Evolutionary conservation across 2,329 filamentous ascomycete species (phyloP).

Genomic region (Sarocladium oryzae): DNA sequence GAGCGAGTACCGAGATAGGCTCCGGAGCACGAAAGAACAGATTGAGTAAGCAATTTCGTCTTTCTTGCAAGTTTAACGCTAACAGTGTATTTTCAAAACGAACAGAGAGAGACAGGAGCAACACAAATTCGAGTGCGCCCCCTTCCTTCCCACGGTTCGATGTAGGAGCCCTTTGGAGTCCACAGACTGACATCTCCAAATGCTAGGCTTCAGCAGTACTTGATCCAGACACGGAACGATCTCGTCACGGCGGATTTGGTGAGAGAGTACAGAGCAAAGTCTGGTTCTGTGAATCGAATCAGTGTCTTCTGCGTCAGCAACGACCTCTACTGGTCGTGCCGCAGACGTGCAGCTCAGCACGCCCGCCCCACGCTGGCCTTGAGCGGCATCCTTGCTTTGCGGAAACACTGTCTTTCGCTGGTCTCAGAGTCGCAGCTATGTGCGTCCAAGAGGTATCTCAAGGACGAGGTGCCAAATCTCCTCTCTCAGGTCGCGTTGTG

Average conservation of each 20-base stretch:
- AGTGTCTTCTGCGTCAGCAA: constrained; percentile 41
- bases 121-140: too few species aligned
- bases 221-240: constrained; percentile 32
- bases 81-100: too few species aligned
- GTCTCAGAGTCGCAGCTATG: constrained; percentile 35
- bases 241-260: constrained; percentile 24
- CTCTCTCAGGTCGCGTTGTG: constrained; percentile 35
- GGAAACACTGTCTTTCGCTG: constrained; percentile 37
- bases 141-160: too few species aligned
- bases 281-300: constrained; percentile 17
- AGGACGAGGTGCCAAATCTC: constrained; percentile 33
- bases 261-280: constrained; percentile 24
- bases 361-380: constrained; percentile 28
- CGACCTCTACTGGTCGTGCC: constrained; percentile 31
- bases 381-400: constrained; percentile 35
- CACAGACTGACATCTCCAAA: not conserved
- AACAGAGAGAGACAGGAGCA: too few species aligned
- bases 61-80: too few species aligned
- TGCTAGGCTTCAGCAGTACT: constrained; percentile 25
- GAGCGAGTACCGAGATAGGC: constrained; percentile 11
- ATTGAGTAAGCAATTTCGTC: not conserved
- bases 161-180: too few species aligned
- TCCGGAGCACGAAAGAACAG: too few species aligned
- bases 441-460: constrained; percentile 29
- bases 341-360: constrained; percentile 17